Evolutionary conservation across 2,329 filamentous ascomycete genomes (phyloP).

Genomic region (Aspergillus ibericus): DNA sequence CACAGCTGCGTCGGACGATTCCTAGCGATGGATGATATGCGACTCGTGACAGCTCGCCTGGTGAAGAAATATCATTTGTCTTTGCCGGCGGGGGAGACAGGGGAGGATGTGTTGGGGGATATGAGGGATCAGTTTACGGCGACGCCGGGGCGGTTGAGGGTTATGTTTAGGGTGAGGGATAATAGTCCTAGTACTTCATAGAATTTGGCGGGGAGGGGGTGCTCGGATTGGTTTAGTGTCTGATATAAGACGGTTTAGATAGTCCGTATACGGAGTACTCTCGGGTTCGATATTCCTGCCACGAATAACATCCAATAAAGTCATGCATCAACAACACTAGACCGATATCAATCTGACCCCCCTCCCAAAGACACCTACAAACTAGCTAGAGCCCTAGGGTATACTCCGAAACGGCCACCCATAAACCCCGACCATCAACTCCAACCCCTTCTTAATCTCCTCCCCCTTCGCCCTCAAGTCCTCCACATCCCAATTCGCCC

Average conservation of each 20-base stretch:
- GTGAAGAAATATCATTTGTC: conserved; percentile 13
- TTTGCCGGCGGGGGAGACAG: conserved; percentile 11
- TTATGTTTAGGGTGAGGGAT: too few species aligned
- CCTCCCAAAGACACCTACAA: too few species aligned
- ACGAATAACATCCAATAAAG: too few species aligned
- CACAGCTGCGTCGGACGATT: conserved; percentile 16
- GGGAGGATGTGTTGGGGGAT: conserved; percentile 8
- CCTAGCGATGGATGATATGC: conserved; percentile 21
- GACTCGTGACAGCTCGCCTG: conserved; percentile 15
- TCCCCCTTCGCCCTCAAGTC: conserved; percentile 33
- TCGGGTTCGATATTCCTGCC: too few species aligned
- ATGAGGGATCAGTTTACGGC: conserved; percentile 19
- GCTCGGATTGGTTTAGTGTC: too few species aligned
- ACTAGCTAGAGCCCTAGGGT: too few species aligned
- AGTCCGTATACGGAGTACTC: too few species aligned
- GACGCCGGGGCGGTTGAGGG: conserved; percentile 13
- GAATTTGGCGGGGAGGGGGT: too few species aligned
- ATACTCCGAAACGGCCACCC: conserved; percentile 9
- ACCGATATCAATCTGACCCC: too few species aligned
- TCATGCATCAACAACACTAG: too few species aligned
- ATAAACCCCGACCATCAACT: conserved; percentile 2
- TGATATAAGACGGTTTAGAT: too few species aligned
- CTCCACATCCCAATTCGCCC: conserved; percentile 46
- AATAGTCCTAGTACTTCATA: too few species aligned
- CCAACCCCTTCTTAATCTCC: conserved; percentile 14